Percentiles rank a stretch among this genome's conserved stretches.
Conservation (phyloP, 495 filamentous ascomycete genomes). For the Penicillium cataractarum region DNA sequence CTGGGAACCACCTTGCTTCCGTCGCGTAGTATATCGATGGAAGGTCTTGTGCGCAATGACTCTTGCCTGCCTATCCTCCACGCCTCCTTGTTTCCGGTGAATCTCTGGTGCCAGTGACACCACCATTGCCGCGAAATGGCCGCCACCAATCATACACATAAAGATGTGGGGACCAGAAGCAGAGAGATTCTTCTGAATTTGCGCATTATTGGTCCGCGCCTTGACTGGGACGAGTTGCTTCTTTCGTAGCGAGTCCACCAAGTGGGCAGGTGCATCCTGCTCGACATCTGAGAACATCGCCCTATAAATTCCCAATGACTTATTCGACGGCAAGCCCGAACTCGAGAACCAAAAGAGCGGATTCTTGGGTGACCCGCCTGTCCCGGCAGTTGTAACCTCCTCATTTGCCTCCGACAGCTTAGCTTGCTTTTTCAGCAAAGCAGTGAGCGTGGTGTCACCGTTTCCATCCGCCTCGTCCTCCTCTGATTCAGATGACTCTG, state of each 20-base stretch:
- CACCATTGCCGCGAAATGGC: slow-evolving; percentile 96
- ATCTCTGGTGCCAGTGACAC: slow-evolving; percentile 82
- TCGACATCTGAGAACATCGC: slow-evolving; percentile 77
- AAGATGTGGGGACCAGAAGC: slow-evolving; percentile 81
- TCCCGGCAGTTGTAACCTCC: slow-evolving; percentile 52
- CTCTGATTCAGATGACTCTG: slow-evolving; percentile 60
- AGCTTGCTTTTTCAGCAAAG: slow-evolving; percentile 81
- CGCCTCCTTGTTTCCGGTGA: slow-evolving; percentile 68
- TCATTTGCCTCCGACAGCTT: slow-evolving; percentile 60
- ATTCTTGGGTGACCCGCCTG: slow-evolving; percentile 63
- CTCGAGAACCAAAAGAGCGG: slow-evolving; percentile 88
- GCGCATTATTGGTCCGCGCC: slow-evolving; percentile 44
- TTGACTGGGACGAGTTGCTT: slow-evolving; percentile 75
- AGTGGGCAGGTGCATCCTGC: slow-evolving; percentile 59
- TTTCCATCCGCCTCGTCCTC: slow-evolving; percentile 55
- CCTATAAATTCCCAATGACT: slow-evolving; percentile 81
- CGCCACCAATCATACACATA: slow-evolving; percentile 97
- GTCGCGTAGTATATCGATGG: slow-evolving; percentile 92
- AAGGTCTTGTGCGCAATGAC: slow-evolving; percentile 97
- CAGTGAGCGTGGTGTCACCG: slow-evolving; percentile 67
- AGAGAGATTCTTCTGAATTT: slow-evolving; percentile 52
- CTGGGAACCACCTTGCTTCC: slow-evolving; percentile 95
- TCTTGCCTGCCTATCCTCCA: slow-evolving; percentile 76
- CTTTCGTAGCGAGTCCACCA: slow-evolving; percentile 67
- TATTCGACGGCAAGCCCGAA: slow-evolving; percentile 71